Evolutionary conservation across 148 eudicot genomes (phyloP).

Genomic region (Polygonum aviculare): DNA sequence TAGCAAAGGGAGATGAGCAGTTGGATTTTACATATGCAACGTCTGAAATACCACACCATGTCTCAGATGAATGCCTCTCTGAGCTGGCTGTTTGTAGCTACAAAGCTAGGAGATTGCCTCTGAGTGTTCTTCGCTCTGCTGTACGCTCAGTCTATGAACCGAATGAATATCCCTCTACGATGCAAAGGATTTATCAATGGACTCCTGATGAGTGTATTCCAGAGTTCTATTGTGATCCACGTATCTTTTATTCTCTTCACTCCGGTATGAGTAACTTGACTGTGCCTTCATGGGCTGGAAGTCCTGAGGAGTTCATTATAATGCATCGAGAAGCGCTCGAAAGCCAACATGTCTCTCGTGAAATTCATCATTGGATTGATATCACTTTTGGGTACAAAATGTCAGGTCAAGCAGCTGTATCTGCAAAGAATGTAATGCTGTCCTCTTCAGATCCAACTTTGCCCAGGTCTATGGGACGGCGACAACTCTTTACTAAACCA

Average conservation of each 20-base stretch:
- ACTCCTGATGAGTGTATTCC: slow-evolving; percentile 99
- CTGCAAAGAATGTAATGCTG: slow-evolving; percentile 93
- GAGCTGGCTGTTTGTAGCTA: slow-evolving; percentile 99
- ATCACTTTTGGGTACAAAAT: slow-evolving; percentile 92
- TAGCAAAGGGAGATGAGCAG: slow-evolving; percentile 98
- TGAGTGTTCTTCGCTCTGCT: slow-evolving; percentile 77
- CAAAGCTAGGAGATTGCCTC: slow-evolving; percentile 90
- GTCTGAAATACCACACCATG: slow-evolving; percentile 92
- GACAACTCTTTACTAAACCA: slow-evolving; percentile 80
- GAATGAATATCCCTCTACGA: slow-evolving; percentile 90
- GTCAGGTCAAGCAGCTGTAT: slow-evolving; percentile 82
- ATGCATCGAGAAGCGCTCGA: slow-evolving; percentile 83
- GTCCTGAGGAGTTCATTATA: slow-evolving; percentile 70
- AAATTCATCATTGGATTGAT: slow-evolving; percentile 96
- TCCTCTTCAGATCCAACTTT: slow-evolving; percentile 51
- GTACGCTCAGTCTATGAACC: slow-evolving; percentile 99
- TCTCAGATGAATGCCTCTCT: slow-evolving; percentile 96
- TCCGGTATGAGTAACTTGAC: slow-evolving; percentile 85
- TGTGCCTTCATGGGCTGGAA: slow-evolving; percentile 81
- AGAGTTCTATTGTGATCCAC: slow-evolving; percentile 85
- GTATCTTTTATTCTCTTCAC: slow-evolving; percentile 63
- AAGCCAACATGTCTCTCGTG: slow-evolving; percentile 59
- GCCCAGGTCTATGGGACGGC: slow-evolving; percentile 71
- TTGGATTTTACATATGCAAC: slow-evolving; percentile 94
- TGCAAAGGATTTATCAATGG: slow-evolving; percentile 97